phyloP scores from a whole-genome alignment of 768 basidiomycete species.

The Mycena amicta region DNA sequence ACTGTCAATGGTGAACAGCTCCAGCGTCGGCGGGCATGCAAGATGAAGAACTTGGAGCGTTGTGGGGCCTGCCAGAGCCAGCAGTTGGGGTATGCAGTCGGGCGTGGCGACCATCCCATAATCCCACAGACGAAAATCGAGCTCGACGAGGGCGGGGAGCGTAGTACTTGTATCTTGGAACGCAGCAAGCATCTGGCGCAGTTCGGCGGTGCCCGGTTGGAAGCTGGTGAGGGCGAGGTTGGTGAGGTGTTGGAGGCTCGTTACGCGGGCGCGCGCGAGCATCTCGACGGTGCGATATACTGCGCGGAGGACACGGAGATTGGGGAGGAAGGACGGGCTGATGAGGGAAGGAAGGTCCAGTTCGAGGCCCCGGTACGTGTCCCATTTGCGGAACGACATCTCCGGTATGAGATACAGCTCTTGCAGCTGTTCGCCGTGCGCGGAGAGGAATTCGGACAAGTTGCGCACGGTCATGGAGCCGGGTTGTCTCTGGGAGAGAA shows the following conservation, averaged over 20 bases:
- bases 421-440: slow-evolving; percentile 10
- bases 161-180: neutral
- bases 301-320: slow-evolving; percentile 8
- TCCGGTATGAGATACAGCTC: slow-evolving; percentile 6
- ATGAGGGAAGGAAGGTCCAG: neutral
- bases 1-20: neutral
- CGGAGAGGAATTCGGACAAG: slow-evolving; percentile 11
- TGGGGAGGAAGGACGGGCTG: slow-evolving; percentile 11
- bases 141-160: neutral
- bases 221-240: neutral
- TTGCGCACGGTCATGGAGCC: neutral
- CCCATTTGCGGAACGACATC: neutral
- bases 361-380: neutral
- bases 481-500: neutral
- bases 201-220: neutral
- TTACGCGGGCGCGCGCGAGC: slow-evolving; percentile 11
- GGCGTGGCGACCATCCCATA: no score
- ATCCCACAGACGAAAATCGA: neutral
- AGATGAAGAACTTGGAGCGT: neutral
- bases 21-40: neutral
- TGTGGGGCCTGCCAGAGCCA: neutral
- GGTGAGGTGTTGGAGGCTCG: neutral
- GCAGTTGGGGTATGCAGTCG: neutral
- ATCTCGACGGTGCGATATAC: slow-evolving; percentile 5
- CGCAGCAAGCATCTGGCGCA: neutral